These are phyloP conservation scores for Colletotrichum ledebouriae DNA, from an alignment of 2,329 filamentous ascomycete genomes.

Conservation along the genomic window DNA sequence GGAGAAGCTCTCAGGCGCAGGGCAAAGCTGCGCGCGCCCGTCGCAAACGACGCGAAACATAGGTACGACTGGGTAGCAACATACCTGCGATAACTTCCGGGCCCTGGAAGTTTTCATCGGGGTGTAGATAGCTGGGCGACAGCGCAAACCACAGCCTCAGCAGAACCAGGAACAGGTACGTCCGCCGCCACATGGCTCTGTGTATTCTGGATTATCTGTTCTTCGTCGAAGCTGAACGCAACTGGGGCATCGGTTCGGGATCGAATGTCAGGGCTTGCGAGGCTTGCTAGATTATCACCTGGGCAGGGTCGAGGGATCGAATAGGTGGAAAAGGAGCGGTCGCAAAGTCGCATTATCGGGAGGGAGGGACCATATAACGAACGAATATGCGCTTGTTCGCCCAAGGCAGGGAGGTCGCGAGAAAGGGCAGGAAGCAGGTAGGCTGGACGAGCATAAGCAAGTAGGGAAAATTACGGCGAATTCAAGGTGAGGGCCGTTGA, in stretches of 20 bases:
- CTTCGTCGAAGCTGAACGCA: slow-evolving; percentile 43
- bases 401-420: not conserved
- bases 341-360: slow-evolving; percentile 42
- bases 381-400: slow-evolving; percentile 26
- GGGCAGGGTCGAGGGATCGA: slow-evolving; percentile 19
- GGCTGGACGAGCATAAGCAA: slow-evolving; percentile 10
- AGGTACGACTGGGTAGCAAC: slow-evolving; percentile 5
- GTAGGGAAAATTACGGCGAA: slow-evolving; percentile 21
- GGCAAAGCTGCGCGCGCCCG: slow-evolving; percentile 6
- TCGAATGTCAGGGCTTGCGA: slow-evolving; percentile 9
- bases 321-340: slow-evolving; percentile 21
- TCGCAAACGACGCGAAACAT: slow-evolving; percentile 11
- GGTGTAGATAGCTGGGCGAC: slow-evolving; percentile 95
- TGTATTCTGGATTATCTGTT: slow-evolving; percentile 30
- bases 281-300: slow-evolving; percentile 1
- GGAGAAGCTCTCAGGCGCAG: slow-evolving; percentile 27
- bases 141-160: slow-evolving; percentile 94
- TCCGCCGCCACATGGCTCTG: slow-evolving; percentile 86
- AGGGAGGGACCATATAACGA: slow-evolving; percentile 32
- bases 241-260: slow-evolving; percentile 45
- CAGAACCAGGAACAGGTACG: slow-evolving; percentile 86
- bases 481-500: slow-evolving; percentile 11
- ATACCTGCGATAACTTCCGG: slow-evolving; percentile 96
- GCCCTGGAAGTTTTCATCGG: slow-evolving; percentile 98
- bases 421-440: slow-evolving; percentile 16